These are phyloP conservation scores for Dicorynia guianensis DNA, from an alignment of 306 rosid genomes.

Conservation along the genomic window DNA sequence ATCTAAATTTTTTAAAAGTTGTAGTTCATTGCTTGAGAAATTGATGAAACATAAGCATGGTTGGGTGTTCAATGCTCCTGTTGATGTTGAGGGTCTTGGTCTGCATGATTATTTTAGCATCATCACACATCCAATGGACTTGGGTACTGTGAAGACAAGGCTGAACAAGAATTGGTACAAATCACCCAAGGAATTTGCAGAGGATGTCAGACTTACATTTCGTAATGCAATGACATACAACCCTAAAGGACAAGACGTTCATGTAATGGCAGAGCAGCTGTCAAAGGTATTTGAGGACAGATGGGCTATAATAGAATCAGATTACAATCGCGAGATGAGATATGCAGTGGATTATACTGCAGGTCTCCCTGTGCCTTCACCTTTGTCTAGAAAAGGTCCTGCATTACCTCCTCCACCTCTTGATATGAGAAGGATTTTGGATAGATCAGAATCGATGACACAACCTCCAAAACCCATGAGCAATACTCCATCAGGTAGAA, in stretches of 20 bases:
- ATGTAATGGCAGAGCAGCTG: constrained; percentile 93
- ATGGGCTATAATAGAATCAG: constrained; percentile 91
- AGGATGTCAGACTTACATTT: constrained; percentile 96
- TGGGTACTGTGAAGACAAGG: constrained; percentile 84
- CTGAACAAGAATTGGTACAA: constrained; percentile 92
- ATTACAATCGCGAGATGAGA: constrained; percentile 81
- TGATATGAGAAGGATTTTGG: constrained; percentile 82
- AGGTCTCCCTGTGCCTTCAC: constrained; percentile 66
- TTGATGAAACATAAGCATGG: constrained; percentile 91
- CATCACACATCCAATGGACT: constrained; percentile 88
- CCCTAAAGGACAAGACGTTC: constrained; percentile 92
- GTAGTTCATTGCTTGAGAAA: constrained; percentile 89
- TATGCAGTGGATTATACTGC: constrained; percentile 61
- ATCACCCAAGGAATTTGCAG: constrained; percentile 93
- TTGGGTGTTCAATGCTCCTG: constrained; percentile 94
- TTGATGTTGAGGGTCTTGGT: constrained; percentile 83
- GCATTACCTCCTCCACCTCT: constrained; percentile 69
- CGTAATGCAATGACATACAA: constrained; percentile 90
- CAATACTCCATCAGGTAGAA: constrained; percentile 73
- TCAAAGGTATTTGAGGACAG: constrained; percentile 78
- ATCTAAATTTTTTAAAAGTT: constrained; percentile 84
- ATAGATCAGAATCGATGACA: constrained; percentile 73
- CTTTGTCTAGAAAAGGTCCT: constrained; percentile 69
- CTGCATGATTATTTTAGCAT: constrained; percentile 87
- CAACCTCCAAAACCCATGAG: constrained; percentile 58